phyloP scores from a whole-genome alignment of 208 protist species.

The Herpetomonas tarakana region DNA sequence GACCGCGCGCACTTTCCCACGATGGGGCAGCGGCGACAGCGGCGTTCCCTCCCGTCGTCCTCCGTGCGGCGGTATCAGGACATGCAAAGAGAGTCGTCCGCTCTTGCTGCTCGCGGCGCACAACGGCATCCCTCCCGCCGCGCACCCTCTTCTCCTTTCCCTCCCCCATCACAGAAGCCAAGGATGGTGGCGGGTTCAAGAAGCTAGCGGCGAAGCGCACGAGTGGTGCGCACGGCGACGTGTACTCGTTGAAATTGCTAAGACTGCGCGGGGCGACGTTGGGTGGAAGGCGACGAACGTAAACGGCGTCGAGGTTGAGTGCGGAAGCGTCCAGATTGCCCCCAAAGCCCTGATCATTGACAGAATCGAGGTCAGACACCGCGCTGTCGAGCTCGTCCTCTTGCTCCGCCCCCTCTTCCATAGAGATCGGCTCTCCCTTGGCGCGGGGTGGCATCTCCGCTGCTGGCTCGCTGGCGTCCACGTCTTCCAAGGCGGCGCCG shows the following conservation, averaged over 20 bases:
- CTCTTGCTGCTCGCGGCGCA: no score
- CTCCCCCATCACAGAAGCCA: neutral
- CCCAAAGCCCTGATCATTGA: neutral
- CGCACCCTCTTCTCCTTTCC: neutral
- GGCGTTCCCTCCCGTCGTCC: no score
- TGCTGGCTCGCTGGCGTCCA: no score
- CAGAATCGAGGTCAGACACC: no score
- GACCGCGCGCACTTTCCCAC: neutral
- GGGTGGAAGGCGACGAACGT: constrained; percentile 71
- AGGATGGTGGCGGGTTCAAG: constrained; percentile 65
- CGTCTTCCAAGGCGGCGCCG: no score
- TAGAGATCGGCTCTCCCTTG: no score
- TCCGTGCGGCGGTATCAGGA: no score
- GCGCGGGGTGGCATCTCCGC: no score
- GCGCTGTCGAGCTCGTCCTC: no score
- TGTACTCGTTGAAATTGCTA: constrained; percentile 67
- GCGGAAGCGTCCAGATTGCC: constrained; percentile 19
- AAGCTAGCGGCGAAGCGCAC: constrained; percentile 41
- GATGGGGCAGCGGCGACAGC: neutral
- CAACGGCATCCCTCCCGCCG: no score
- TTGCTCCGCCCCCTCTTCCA: no score
- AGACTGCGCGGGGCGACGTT: constrained; percentile 63
- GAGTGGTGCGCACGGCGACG: constrained; percentile 54
- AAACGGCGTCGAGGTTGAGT: constrained; percentile 54
- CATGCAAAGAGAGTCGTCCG: no score